phyloP scores from a whole-genome alignment of 2,329 filamentous ascomycete species.

The Curvularia verruculosa region DNA sequence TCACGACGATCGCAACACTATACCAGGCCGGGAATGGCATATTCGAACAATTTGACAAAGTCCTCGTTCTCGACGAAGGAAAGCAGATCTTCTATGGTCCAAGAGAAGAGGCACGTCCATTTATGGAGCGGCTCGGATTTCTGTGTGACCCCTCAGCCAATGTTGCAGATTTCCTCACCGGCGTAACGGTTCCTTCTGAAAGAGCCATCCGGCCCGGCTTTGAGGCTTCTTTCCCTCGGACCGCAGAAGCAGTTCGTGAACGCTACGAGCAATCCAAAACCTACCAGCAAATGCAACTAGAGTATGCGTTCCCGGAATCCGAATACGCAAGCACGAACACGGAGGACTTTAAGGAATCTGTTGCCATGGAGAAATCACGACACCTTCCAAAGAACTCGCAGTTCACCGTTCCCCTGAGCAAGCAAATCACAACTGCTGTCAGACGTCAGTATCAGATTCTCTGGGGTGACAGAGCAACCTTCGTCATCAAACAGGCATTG shows the following conservation, averaged over 20 bases:
- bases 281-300: not conserved
- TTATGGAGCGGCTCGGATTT: slow-evolving; percentile 73
- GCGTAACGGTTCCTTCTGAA: slow-evolving; percentile 61
- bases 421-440: slow-evolving; percentile 51
- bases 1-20: slow-evolving; percentile 62
- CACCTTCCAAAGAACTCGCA: slow-evolving; percentile 59
- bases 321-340: not conserved
- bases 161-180: slow-evolving; percentile 74
- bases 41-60: slow-evolving; percentile 72
- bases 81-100: slow-evolving; percentile 76
- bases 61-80: slow-evolving; percentile 74
- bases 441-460: slow-evolving; percentile 68
- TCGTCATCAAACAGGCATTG: slow-evolving; percentile 65
- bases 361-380: not conserved
- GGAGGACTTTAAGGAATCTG: not conserved
- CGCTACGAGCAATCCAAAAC: not conserved
- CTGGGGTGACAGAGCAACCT: slow-evolving; percentile 67
- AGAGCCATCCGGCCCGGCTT: slow-evolving; percentile 49
- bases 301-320: not conserved
- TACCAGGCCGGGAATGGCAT: slow-evolving; percentile 59
- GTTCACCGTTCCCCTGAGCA: not conserved
- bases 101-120: slow-evolving; percentile 62
- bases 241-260: slow-evolving; percentile 42
- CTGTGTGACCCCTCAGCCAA: slow-evolving; percentile 65
- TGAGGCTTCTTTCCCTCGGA: slow-evolving; percentile 50